phyloP scores from a whole-genome alignment of 139 green algal species.

The Chlamydomonas applanata region DNA sequence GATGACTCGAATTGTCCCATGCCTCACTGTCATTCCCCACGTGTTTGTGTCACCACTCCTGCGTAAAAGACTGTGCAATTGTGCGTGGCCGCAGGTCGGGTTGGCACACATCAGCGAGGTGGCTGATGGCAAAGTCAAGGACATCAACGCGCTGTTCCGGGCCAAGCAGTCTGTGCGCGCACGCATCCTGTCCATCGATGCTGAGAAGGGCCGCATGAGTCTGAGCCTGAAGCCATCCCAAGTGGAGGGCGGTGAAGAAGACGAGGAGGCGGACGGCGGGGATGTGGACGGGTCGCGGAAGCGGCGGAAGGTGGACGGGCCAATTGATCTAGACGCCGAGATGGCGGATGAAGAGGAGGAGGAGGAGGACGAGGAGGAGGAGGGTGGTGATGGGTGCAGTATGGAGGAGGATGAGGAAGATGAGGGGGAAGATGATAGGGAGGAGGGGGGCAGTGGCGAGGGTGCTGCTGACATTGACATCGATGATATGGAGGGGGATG shows the following conservation, averaged over 20 bases:
- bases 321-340: constrained; percentile 48
- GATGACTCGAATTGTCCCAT: too few relatives aligned
- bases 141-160: constrained; percentile 41
- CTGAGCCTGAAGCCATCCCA: constrained; percentile 70
- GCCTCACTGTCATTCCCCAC: not conserved
- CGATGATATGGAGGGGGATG: constrained; percentile 17
- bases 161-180: constrained; percentile 60
- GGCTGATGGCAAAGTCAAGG: constrained; percentile 64
- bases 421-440: constrained; percentile 39
- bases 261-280: constrained; percentile 29
- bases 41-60: not conserved
- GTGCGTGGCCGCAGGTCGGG: constrained; percentile 30
- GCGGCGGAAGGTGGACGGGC: constrained; percentile 10
- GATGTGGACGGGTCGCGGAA: constrained; percentile 22
- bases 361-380: constrained; percentile 36
- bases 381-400: constrained; percentile 31
- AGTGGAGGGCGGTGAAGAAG: constrained; percentile 43
- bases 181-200: constrained; percentile 47
- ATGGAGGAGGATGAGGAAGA: constrained; percentile 30
- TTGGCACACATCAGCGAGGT: constrained; percentile 84
- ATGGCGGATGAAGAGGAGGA: constrained; percentile 41
- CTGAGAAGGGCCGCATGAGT: constrained; percentile 45
- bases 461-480: constrained; percentile 11
- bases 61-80: not conserved
- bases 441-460: constrained; percentile 4